These are phyloP conservation scores for Trichoderma lentiforme DNA, from an alignment of 2,329 filamentous ascomycete species.

Conservation along the genomic window DNA sequence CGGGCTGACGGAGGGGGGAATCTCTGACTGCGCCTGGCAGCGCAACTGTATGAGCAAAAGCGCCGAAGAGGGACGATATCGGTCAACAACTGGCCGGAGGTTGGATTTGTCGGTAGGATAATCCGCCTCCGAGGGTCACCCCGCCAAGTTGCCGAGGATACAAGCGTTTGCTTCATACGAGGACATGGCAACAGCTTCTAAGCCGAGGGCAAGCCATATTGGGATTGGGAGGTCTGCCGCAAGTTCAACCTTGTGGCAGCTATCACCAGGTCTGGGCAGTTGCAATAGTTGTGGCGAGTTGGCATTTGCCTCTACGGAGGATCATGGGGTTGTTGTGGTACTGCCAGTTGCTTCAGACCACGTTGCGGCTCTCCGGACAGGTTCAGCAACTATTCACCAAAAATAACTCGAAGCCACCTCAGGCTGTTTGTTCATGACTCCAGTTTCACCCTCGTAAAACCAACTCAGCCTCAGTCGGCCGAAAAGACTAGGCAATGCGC, in stretches of 20 bases:
- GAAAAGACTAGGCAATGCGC: background rate
- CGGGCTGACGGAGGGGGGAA: background rate
- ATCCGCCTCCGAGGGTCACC: conserved; percentile 5
- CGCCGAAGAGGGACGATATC: background rate
- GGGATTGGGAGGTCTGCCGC: background rate
- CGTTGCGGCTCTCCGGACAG: background rate
- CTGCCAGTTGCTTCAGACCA: background rate
- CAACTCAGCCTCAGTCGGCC: background rate
- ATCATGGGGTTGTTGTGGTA: background rate
- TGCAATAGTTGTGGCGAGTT: background rate
- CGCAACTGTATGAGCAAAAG: background rate
- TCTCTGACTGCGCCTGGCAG: background rate
- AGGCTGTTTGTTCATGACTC: background rate
- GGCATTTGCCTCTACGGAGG: background rate
- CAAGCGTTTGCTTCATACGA: background rate
- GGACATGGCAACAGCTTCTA: background rate
- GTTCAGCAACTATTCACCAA: background rate
- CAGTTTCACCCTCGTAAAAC: background rate
- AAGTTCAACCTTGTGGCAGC: background rate
- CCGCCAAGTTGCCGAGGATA: conserved; percentile 10
- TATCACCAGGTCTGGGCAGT: too few relatives aligned
- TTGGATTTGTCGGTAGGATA: background rate
- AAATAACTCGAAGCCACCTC: background rate
- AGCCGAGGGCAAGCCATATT: background rate
- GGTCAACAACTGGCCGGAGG: background rate